Conservation (phyloP, 2,329 filamentous ascomycete genomes). For the Claviceps sorghi region DNA sequence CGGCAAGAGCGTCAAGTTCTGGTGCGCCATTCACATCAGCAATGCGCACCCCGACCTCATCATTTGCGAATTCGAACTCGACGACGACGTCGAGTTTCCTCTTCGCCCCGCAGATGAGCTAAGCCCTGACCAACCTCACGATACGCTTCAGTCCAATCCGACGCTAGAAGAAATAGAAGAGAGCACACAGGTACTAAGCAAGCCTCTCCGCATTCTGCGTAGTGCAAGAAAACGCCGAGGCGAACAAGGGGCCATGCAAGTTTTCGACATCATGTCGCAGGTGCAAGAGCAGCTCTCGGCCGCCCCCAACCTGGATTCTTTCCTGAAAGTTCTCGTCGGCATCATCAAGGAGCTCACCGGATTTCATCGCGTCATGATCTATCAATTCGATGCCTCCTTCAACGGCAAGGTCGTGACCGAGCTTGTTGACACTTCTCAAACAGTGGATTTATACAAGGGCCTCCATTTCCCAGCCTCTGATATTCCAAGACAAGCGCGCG, state of each 20-base stretch:
- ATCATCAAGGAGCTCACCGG: constrained; percentile 82
- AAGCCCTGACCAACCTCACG: constrained; percentile 50
- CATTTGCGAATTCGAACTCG: constrained; percentile 79
- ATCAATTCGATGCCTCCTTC: constrained; percentile 71
- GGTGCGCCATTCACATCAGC: constrained; percentile 76
- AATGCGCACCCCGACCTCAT: constrained; percentile 53
- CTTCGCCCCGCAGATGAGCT: constrained; percentile 46
- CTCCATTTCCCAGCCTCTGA: constrained; percentile 80
- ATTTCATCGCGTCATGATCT: constrained; percentile 86
- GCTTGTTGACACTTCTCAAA: constrained; percentile 64
- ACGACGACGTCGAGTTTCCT: constrained; percentile 59
- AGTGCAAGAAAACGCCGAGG: constrained; percentile 62
- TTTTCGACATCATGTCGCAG: constrained; percentile 84
- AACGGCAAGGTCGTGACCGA: constrained; percentile 83
- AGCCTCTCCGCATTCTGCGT: constrained; percentile 60
- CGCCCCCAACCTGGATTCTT: constrained; percentile 53
- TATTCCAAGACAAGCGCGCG: constrained; percentile 71
- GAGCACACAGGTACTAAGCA: constrained; percentile 62
- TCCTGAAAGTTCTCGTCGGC: constrained; percentile 69
- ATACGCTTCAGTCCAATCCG: constrained; percentile 59
- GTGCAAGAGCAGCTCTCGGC: constrained; percentile 74
- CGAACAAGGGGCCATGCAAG: constrained; percentile 73
- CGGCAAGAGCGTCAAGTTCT: constrained; percentile 51
- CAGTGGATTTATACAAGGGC: constrained; percentile 73
- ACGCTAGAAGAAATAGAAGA: constrained; percentile 60